Conservation (phyloP, 148 eudicot genomes). For the Rhododendron kiyosumense region DNA sequence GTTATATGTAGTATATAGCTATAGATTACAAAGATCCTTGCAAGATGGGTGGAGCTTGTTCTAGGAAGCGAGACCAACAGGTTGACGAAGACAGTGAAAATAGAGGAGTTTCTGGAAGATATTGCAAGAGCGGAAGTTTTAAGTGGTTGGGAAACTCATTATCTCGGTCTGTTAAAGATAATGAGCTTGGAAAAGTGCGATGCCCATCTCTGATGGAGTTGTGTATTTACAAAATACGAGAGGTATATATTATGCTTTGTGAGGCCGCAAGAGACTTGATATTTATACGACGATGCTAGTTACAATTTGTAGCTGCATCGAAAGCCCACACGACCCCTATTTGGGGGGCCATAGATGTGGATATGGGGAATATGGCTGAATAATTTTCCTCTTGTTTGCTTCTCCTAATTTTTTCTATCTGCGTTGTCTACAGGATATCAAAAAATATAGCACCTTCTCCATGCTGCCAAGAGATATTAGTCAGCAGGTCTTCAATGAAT, state of each 20-base stretch:
- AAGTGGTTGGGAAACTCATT: conserved; percentile 66
- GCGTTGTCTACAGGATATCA: conserved; percentile 40
- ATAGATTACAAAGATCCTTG: conserved; percentile 2
- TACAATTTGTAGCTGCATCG: background rate
- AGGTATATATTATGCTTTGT: conserved; percentile 22
- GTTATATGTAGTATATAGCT: background rate
- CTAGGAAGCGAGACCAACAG: conserved; percentile 62
- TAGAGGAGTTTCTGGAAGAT: conserved; percentile 49
- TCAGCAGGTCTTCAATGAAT: conserved; percentile 65
- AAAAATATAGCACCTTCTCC: conserved; percentile 38
- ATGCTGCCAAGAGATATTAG: conserved; percentile 72
- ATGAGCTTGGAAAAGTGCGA: conserved; percentile 24
- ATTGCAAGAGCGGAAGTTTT: conserved; percentile 65
- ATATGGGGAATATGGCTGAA: background rate
- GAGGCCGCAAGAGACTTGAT: background rate
- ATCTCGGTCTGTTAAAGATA: conserved; percentile 33
- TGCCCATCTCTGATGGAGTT: conserved; percentile 66
- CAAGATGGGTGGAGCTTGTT: conserved; percentile 71
- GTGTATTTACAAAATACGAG: conserved; percentile 45
- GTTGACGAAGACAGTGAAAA: conserved; percentile 41
- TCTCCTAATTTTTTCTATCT: background rate
- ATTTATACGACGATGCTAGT: background rate
- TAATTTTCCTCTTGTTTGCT: background rate
- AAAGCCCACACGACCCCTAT: background rate
- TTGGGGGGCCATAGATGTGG: background rate